phyloP scores from a whole-genome alignment of 164 flowering plant species.

The Aristolochia contorta region DNA sequence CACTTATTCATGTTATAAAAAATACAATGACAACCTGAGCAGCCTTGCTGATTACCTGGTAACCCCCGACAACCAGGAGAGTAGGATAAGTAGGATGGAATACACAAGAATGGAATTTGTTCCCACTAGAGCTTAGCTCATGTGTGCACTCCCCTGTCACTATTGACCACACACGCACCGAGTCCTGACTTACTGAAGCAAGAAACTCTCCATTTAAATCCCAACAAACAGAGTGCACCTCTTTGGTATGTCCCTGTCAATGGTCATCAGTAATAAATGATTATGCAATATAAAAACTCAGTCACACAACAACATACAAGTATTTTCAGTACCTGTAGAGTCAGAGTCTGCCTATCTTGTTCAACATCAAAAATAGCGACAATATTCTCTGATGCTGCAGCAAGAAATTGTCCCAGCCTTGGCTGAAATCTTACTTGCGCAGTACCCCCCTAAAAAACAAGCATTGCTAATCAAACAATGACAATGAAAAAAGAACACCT shows the following conservation, averaged over 20 bases:
- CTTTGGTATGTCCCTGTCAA: constrained; percentile 57
- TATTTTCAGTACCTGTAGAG: constrained; percentile 46
- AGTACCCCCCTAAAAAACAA: constrained; percentile 49
- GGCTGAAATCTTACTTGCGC: constrained; percentile 89
- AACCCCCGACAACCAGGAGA: constrained; percentile 77
- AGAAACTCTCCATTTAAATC: constrained; percentile 68
- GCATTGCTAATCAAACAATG: constrained; percentile 6
- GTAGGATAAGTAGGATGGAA: constrained; percentile 75
- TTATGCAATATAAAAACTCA: neutral
- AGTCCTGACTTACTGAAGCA: constrained; percentile 75
- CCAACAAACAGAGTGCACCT: constrained; percentile 77
- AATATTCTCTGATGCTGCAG: constrained; percentile 69
- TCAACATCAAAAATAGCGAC: constrained; percentile 84
- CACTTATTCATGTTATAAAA: neutral
- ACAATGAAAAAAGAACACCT: neutral
- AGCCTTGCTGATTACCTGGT: constrained; percentile 31
- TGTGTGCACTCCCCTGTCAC: constrained; percentile 59
- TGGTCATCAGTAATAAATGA: neutral
- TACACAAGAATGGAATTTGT: constrained; percentile 80
- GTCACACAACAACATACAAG: neutral
- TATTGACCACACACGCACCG: constrained; percentile 72
- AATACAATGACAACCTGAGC: neutral
- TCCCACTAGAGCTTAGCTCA: constrained; percentile 62
- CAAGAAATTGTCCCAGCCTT: constrained; percentile 61
- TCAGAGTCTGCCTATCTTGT: constrained; percentile 44